Percentiles rank a stretch among this genome's conserved stretches.
These are phyloP conservation scores for Sarocladium strictum DNA, from an alignment of 2,329 filamentous ascomycete genomes.

Conservation along the genomic window DNA sequence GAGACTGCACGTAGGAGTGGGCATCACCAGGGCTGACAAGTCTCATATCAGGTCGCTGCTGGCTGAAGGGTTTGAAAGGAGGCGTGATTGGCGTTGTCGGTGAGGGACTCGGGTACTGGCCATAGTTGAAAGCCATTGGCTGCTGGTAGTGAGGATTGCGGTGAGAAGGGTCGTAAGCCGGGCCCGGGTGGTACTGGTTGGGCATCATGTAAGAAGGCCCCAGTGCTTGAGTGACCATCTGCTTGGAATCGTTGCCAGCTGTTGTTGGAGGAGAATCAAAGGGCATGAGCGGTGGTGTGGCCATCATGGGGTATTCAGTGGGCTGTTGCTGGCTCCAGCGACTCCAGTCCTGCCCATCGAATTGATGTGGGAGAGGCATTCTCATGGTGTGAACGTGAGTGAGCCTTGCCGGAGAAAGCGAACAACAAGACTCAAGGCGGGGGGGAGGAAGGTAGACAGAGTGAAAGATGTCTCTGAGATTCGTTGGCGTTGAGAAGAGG, in stretches of 20 bases:
- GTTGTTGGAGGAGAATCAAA: conserved; percentile 40
- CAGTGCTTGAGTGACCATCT: neutral
- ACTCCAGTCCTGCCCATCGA: conserved; percentile 43
- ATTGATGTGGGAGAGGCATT: conserved; percentile 44
- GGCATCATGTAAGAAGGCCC: conserved; percentile 26
- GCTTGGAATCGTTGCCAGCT: conserved; percentile 15
- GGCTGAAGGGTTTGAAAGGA: conserved; percentile 27
- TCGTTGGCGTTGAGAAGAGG: neutral
- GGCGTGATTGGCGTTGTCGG: conserved; percentile 26
- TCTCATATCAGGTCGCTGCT: conserved; percentile 22
- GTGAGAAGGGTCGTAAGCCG: conserved; percentile 32
- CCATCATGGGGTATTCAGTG: conserved; percentile 41
- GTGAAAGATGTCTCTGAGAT: neutral
- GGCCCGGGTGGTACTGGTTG: conserved; percentile 38
- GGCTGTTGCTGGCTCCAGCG: conserved; percentile 47
- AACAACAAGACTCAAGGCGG: conserved; percentile 8
- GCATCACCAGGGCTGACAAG: conserved; percentile 13
- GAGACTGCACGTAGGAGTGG: neutral
- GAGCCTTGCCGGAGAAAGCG: conserved; percentile 12
- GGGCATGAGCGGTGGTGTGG: conserved; percentile 31
- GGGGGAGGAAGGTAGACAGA: neutral
- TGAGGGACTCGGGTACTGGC: conserved; percentile 32
- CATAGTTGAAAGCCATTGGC: conserved; percentile 37
- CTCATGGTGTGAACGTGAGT: neutral
- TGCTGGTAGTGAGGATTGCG: conserved; percentile 34